Evolutionary conservation across 2,329 filamentous ascomycete genomes (phyloP).

Genomic region (Talaromyces sp.): DNA sequence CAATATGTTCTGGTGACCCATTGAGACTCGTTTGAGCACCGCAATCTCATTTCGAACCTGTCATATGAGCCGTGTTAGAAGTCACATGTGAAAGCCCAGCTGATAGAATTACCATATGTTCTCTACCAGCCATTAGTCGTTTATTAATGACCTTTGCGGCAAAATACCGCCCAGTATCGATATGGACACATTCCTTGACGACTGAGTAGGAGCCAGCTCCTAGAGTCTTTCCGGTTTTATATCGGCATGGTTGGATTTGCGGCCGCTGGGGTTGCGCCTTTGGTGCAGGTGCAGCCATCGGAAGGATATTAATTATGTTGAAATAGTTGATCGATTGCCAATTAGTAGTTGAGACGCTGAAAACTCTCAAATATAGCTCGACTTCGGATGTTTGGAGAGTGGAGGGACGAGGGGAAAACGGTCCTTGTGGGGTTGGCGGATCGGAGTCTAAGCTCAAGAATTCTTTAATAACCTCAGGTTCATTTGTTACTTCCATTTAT

Average conservation of each 20-base stretch:
- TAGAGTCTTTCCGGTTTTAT: conserved; percentile 97
- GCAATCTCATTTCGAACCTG: conserved; percentile 97
- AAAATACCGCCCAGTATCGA: conserved; percentile 96
- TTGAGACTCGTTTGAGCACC: conserved; percentile 94
- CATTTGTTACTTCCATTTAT: too few relatives aligned
- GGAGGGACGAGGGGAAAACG: background rate
- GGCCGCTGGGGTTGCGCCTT: conserved; percentile 38
- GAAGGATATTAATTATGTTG: background rate
- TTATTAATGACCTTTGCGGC: conserved; percentile 99
- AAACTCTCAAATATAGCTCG: background rate
- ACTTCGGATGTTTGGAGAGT: background rate
- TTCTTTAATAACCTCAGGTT: too few relatives aligned
- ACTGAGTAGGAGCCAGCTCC: conserved; percentile 97
- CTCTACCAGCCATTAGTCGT: conserved; percentile 90
- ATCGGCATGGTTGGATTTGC: conserved; percentile 89
- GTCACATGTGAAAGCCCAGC: background rate
- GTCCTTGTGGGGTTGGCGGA: background rate
- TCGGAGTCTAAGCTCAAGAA: background rate
- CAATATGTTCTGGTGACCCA: conserved; percentile 97
- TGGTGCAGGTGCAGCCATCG: conserved; percentile 14
- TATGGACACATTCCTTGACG: conserved; percentile 98
- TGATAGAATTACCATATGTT: conserved; percentile 75
- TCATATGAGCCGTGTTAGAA: background rate
- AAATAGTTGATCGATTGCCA: background rate
- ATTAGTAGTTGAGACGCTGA: background rate